phyloP scores from a whole-genome alignment of 2,329 filamentous ascomycete species.

The Calcarisporium arbuscula region DNA sequence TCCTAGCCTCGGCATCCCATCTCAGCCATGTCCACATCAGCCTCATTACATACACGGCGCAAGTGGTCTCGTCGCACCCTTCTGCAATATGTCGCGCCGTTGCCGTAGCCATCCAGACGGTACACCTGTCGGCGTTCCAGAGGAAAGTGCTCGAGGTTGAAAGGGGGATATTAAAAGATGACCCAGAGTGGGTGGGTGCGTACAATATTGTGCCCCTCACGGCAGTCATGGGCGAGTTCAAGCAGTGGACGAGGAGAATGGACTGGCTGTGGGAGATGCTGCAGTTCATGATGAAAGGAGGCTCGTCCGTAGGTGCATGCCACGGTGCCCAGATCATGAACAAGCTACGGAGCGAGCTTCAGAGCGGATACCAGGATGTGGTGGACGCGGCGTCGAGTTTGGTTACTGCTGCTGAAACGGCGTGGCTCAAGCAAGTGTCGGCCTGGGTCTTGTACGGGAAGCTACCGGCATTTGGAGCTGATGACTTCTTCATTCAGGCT shows the following conservation, averaged over 20 bases:
- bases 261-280: constrained; percentile 78
- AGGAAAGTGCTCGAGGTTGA: constrained; percentile 81
- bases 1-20: constrained; percentile 70
- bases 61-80: constrained; percentile 63
- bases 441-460: constrained; percentile 89
- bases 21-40: constrained; percentile 73
- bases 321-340: constrained; percentile 72
- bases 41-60: constrained; percentile 59
- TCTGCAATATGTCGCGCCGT: constrained; percentile 85
- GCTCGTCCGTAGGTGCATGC: constrained; percentile 34
- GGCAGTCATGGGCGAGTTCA: constrained; percentile 74
- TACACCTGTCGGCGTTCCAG: constrained; percentile 76
- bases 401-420: constrained; percentile 72
- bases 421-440: constrained; percentile 86
- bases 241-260: constrained; percentile 77
- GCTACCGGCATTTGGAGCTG: constrained; percentile 66
- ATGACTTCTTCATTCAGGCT: constrained; percentile 80
- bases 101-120: constrained; percentile 66
- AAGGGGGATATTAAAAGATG: constrained; percentile 64
- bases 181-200: constrained; percentile 76
- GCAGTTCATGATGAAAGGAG: constrained; percentile 54
- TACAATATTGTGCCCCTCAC: constrained; percentile 93
- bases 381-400: constrained; percentile 69
- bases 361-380: constrained; percentile 85
- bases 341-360: constrained; percentile 64